Base-by-base conservation (phyloP, 2,329 filamentous ascomycete genomes). In the Fusarium goolgardi region DNA sequence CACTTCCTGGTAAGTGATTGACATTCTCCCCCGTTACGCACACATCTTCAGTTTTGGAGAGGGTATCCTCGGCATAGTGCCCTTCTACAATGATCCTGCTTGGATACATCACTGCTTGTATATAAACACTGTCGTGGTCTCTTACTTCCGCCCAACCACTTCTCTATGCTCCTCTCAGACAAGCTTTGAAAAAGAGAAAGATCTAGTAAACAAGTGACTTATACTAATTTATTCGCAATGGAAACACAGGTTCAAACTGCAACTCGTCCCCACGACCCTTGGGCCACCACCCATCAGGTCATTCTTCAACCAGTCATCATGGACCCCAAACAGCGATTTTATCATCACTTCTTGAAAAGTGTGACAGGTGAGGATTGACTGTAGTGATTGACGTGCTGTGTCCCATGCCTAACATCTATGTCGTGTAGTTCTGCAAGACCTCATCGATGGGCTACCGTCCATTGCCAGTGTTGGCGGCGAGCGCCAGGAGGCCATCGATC, bases 271-370 rank as follows among this genome's bases (percentile, higher is more conserved):
- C 59, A 68, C 53, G 52, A 65, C 43, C 72, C 70, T 53, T 72
- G 67, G 70, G 59, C 71, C 37, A 65, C 73, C 29, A 63, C 57
- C 37, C 69, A 74, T 60, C 67, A 70, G 50, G 55, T 69, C 43
- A 72, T 71, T 40, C 71, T 73, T 51, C 71, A 57, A 27, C 53
- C 52, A 37, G 66, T 59, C 41, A 73, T 54, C 54, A 80, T 80
- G 78, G 77, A 80, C 61, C 75, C 77, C 59, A 96, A 94, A 71
- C 90, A 95, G 75, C 88, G 88, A 37, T 97, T 97, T 82, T 94
- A 95, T 78, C 88, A 89, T 71, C 91, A 93, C 76, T 97, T 97
- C 75, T 90, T 93, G 70, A 85, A 89, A 72, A 90, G 92, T 78
- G 87, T 91, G 52, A 87, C 88, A 46, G 85, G 92, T 94, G 81